Base-by-base conservation (phyloP, 345 rosid species). In the Gossypium raimondii region DNA sequence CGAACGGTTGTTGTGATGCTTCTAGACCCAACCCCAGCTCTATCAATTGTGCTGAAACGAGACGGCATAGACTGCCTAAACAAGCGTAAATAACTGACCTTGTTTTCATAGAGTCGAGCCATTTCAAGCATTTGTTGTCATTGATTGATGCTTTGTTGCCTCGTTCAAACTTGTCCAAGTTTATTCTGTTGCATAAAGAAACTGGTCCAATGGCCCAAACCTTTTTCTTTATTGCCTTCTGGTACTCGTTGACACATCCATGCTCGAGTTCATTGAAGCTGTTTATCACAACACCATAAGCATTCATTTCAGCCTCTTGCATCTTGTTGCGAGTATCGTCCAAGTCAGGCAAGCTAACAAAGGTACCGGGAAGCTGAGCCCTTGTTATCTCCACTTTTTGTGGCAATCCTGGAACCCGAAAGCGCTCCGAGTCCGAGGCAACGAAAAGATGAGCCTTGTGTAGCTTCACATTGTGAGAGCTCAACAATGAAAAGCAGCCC, bases 191-290 rank as follows among this genome's bases (percentile, higher is more conserved):
- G 64, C 84, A 85, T 65, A 86, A 67, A 38, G 92, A 90, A 81
- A 93, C 93, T 2, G 98, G 97, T 75, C 98, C 97, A 22, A 93
- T 25, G 83, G 91, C 87, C 98, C 97, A 91, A 3, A 89, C 90
- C 64, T 78, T 86, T 67, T 87, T 86, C 22, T 75, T 69, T 24
- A 86, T 82, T 2, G 87, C 87, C 52, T 82, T 70, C 48, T 78
- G 61, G 75, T 90, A 91, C 3, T 66, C 85, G 50, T 79, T 76
- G 0, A 73, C 60, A 41, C 82, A 93, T 3, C 88, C 92, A 1
- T 82, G 79, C 79, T 89, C 98, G 29, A 92, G 65, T 29, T 86
- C 90, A 0, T 79, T 69, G 74, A 89, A 90, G 77, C 91, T 90
- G 70, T 93, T 93, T 6, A 85, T 79, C 17, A 93, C 84, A 27